Conservation (phyloP, 352 stramenopile genomes). For the Pythium sp. region DNA sequence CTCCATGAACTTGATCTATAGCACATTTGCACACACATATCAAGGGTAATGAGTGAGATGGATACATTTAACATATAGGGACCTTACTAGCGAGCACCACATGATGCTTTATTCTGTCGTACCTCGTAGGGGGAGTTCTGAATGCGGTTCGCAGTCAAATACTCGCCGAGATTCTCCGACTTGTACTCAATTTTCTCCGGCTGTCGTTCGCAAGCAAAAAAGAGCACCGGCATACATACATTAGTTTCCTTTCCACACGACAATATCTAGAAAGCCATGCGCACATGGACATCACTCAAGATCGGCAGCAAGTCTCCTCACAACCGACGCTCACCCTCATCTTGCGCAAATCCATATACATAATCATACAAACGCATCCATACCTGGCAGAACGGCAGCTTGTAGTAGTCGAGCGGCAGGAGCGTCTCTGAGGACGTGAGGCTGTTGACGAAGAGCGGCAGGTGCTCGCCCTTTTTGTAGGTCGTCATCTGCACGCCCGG, state of each 20-base stretch:
- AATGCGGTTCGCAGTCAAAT: constrained; percentile 98
- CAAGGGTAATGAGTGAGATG: neutral
- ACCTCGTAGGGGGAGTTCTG: constrained; percentile 97
- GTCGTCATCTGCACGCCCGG: constrained; percentile 88
- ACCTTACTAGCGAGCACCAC: neutral
- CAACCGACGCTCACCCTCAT: no score
- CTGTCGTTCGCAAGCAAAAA: constrained; percentile 19
- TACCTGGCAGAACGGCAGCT: constrained; percentile 94
- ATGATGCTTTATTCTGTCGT: neutral
- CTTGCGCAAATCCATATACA: no score
- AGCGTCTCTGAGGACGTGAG: constrained; percentile 94
- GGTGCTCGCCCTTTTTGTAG: constrained; percentile 79
- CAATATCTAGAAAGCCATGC: neutral
- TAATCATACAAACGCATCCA: neutral
- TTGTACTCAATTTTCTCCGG: constrained; percentile 93
- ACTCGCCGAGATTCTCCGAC: constrained; percentile 99
- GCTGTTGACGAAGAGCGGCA: constrained; percentile 94
- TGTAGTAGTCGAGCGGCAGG: constrained; percentile 98
- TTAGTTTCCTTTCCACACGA: neutral
- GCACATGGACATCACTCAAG: neutral
- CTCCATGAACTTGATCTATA: constrained; percentile 86
- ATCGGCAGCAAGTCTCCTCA: no score
- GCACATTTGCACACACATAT: neutral
- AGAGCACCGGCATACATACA: neutral
- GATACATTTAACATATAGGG: neutral